Percentiles rank a stretch among this genome's conserved stretches.
Conservation (phyloP, 2,329 filamentous ascomycete species). For the Penicillium sp. region DNA sequence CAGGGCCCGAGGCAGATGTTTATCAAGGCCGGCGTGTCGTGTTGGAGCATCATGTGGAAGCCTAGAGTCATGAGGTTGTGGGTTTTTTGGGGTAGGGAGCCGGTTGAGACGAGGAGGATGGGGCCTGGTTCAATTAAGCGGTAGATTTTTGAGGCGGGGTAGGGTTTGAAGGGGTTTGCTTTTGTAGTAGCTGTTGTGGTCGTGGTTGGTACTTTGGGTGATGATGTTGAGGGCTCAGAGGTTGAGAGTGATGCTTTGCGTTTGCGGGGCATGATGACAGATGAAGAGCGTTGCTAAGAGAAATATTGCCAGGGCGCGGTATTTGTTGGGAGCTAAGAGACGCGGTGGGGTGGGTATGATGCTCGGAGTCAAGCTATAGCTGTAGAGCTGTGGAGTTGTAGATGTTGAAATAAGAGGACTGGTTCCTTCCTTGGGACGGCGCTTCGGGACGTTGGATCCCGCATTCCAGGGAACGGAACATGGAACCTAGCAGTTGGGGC, state of each 20-base stretch:
- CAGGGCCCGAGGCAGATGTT: slow-evolving; percentile 36
- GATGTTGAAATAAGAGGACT: neutral
- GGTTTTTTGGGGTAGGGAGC: slow-evolving; percentile 29
- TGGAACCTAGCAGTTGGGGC: neutral
- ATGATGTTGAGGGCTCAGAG: neutral
- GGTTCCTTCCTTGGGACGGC: neutral
- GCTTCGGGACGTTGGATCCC: neutral
- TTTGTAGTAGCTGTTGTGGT: neutral
- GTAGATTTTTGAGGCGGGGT: slow-evolving; percentile 26
- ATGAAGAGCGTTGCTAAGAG: neutral
- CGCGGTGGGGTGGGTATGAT: neutral
- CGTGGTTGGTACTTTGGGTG: neutral
- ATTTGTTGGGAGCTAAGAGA: neutral
- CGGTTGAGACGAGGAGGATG: slow-evolving; percentile 37
- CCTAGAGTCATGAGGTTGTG: slow-evolving; percentile 42
- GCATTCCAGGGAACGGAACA: neutral
- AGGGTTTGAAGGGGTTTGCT: slow-evolving; percentile 1
- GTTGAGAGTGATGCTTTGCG: neutral
- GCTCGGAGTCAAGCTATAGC: neutral
- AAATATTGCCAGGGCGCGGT: neutral
- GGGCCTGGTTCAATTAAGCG: slow-evolving; percentile 40
- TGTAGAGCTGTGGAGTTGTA: neutral
- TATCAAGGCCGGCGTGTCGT: slow-evolving; percentile 35
- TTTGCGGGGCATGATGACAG: neutral
- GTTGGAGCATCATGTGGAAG: slow-evolving; percentile 43